Base-by-base conservation (phyloP, 129 eudicot genomes). In the Lonicera japonica region DNA sequence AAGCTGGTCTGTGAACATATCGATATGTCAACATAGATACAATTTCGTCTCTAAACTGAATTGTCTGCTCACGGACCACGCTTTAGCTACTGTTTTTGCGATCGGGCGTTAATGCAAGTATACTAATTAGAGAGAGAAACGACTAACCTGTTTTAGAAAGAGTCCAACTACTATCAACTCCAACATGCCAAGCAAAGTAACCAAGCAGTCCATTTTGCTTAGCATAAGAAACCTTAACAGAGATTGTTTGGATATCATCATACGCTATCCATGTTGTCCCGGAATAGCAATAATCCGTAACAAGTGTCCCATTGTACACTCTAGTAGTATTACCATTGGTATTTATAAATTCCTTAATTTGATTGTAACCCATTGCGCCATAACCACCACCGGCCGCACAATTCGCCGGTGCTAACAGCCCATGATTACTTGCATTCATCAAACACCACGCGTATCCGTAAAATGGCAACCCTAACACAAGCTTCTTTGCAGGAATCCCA, bases 131-230 rank as follows among this genome's bases (percentile, higher is more conserved):
- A n/a, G n/a, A n/a, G n/a, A n/a, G n/a, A n/a, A n/a, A n/a, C n/a
- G n/a, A 43, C 54, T 61, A 39, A 61, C 66, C 66, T 61, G 41
- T 36, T 43, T 3, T 5, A 18, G 85, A 83, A 66, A 83, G 89
- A 53, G 68, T 73, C 90, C 86, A 86, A 38, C 78, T 73, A 56
- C 69, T 14, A 38, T 87, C 95, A 18, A 20, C 70, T 11, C 70
- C 73, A 59, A 83, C 74, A 61, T 80, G 82, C 89, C 90, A 83
- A 24, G 76, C 85, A 54, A 64, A 80, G 72, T 80, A 83, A 54
- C 95, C 95, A 39, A 78, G 82, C 69, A 87, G 73, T 15, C 79
- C 76, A 17, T 25, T 75, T 13, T 59, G 38, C 67, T 65, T 83
- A 1, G 86, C 91, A 68, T 72, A 87, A 5, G 59, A 51, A 67